Percentiles rank a stretch among this genome's conserved stretches.
These are phyloP conservation scores for Leishmania martiniquensis DNA, from an alignment of 208 protist genomes.

Conservation along the genomic window DNA sequence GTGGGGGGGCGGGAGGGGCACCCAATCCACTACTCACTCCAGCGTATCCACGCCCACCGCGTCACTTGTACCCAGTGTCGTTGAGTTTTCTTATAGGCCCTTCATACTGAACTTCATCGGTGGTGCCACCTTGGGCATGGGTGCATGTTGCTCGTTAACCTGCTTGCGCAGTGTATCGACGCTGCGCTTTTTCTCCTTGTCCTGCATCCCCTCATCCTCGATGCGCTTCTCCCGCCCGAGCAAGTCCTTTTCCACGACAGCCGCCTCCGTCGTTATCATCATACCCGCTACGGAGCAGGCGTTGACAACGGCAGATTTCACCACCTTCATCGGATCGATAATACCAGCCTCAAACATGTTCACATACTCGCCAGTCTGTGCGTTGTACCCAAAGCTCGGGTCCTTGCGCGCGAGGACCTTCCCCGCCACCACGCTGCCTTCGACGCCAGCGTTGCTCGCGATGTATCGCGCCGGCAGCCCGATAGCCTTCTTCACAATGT, in stretches of 20 bases:
- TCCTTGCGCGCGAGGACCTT: constrained; percentile 94
- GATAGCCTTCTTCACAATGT: constrained; percentile 82
- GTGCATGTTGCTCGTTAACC: constrained; percentile 80
- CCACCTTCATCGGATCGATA: constrained; percentile 99
- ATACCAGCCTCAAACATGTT: constrained; percentile 99
- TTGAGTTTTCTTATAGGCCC: constrained; percentile 45
- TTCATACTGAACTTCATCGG: constrained; percentile 92
- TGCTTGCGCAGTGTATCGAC: constrained; percentile 69
- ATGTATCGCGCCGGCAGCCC: constrained; percentile 94
- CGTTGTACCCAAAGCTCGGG: constrained; percentile 95
- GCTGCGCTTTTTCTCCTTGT: constrained; percentile 79
- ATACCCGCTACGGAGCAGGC: constrained; percentile 98
- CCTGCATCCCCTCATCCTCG: constrained; percentile 83
- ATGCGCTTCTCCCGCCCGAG: constrained; percentile 49
- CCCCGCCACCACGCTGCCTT: constrained; percentile 97
- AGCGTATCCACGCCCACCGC: not conserved
- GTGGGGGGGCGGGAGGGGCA: too few species aligned
- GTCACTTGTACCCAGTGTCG: not conserved
- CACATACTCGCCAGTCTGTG: constrained; percentile 94
- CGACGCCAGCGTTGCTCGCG: constrained; percentile 97
- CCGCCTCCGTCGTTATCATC: constrained; percentile 99
- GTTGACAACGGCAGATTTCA: constrained; percentile 97
- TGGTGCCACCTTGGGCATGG: constrained; percentile 82
- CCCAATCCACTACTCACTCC: not conserved
- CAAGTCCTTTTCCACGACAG: constrained; percentile 93